A percentile compares a stretch with the other conserved stretches of the same genome.
Conservation (phyloP, 176 grass and related monocot species). For the Bromus sterilis region DNA sequence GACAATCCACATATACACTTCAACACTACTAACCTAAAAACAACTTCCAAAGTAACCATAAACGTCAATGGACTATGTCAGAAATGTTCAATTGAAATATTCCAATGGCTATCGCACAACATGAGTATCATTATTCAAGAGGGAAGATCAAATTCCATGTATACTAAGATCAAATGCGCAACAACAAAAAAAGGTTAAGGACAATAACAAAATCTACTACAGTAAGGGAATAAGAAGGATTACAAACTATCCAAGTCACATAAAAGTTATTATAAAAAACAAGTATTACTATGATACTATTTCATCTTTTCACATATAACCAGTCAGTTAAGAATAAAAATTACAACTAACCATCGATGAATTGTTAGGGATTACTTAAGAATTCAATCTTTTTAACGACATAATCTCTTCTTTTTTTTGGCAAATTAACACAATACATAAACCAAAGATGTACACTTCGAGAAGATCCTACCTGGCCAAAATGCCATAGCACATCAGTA, state of each 20-base stretch:
- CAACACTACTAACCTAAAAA: neutral
- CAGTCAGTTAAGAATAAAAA: neutral
- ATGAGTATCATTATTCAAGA: neutral
- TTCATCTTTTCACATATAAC: neutral
- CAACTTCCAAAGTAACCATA: neutral
- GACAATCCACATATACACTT: too few species aligned
- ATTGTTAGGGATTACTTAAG: neutral
- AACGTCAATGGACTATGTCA: neutral
- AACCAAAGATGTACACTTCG: neutral
- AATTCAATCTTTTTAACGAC: neutral
- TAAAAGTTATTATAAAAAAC: neutral
- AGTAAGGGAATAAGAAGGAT: neutral
- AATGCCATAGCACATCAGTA: slow-evolving; percentile 99
- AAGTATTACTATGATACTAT: neutral
- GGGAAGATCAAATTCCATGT: too few species aligned
- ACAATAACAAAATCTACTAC: neutral
- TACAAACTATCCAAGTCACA: neutral
- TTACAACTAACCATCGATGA: neutral
- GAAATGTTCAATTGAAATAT: neutral
- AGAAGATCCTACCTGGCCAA: slow-evolving; percentile 80
- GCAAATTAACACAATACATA: neutral
- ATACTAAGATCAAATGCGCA: too few species aligned
- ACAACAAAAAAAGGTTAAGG: too few species aligned
- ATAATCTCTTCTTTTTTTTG: neutral
- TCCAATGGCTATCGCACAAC: neutral